A percentile compares a stretch with the other conserved stretches of the same genome.
phyloP scores from a whole-genome alignment of 371 early-diverging fungal genomes.

The Coemansia sp. region DNA sequence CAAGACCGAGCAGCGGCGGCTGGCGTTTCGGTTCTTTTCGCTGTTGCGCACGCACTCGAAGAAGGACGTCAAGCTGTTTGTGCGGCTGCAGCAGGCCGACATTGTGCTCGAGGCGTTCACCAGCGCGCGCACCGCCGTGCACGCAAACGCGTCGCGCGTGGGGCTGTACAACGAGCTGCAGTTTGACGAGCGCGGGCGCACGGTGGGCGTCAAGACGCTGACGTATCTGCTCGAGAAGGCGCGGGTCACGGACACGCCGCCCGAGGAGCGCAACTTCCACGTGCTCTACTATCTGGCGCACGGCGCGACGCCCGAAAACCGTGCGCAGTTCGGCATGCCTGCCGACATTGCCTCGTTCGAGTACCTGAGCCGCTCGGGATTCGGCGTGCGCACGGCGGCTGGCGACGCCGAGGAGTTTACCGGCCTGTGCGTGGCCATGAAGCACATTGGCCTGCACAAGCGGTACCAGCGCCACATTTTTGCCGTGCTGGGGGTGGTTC shows the following conservation, averaged over 20 bases:
- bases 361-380: constrained; percentile 43
- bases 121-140: constrained; percentile 69
- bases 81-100: constrained; percentile 70
- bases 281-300: constrained; percentile 84
- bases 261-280: constrained; percentile 84
- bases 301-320: constrained; percentile 62
- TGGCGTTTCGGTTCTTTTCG: constrained; percentile 66
- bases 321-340: constrained; percentile 52
- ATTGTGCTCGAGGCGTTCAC: constrained; percentile 81
- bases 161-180: constrained; percentile 85
- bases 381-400: constrained; percentile 39
- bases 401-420: constrained; percentile 61
- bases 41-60: constrained; percentile 70
- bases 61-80: constrained; percentile 78
- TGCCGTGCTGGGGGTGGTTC: constrained; percentile 83
- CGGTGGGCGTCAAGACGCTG: constrained; percentile 82
- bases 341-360: constrained; percentile 34
- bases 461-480: constrained; percentile 79
- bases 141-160: constrained; percentile 84
- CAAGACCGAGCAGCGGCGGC: constrained; percentile 71
- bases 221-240: constrained; percentile 86
- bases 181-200: constrained; percentile 80
- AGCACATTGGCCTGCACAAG: constrained; percentile 76
- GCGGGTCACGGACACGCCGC: constrained; percentile 63
- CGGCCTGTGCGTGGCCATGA: constrained; percentile 73